Evolutionary conservation across 495 filamentous ascomycete genomes (phyloP).

Genomic region (Pseudoneurospora amorphoporcata): DNA sequence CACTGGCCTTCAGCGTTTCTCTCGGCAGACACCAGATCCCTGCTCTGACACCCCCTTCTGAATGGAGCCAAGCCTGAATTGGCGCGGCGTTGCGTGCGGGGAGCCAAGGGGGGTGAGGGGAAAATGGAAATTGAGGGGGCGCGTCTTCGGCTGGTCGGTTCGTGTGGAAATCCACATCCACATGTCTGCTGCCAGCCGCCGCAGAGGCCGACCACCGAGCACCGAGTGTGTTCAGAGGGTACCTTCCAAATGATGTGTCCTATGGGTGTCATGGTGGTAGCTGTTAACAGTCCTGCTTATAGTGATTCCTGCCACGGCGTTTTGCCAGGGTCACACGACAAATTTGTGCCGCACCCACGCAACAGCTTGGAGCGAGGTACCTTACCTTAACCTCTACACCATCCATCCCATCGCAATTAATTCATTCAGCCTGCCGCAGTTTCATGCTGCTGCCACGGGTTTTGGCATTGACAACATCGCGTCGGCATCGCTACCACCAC

Average conservation of each 20-base stretch:
- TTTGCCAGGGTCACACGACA: not conserved
- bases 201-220: not conserved
- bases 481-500: not conserved
- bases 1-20: not conserved
- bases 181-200: not conserved
- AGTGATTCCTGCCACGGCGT: not conserved
- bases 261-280: not conserved
- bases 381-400: not conserved
- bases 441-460: not conserved
- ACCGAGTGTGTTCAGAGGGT: not conserved
- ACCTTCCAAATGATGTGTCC: not conserved
- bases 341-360: not conserved
- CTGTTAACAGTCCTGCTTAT: not conserved
- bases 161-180: not conserved
- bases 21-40: not conserved
- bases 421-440: not conserved
- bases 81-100: not conserved
- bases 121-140: not conserved
- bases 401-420: not conserved
- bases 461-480: not conserved
- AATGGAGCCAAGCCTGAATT: not conserved
- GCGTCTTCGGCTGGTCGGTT: not conserved
- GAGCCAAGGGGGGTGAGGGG: not conserved
- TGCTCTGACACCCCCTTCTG: not conserved
- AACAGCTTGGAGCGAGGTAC: not conserved